Evolutionary conservation across 148 eudicot genomes (phyloP).

Genomic region (Bassia scoparia): DNA sequence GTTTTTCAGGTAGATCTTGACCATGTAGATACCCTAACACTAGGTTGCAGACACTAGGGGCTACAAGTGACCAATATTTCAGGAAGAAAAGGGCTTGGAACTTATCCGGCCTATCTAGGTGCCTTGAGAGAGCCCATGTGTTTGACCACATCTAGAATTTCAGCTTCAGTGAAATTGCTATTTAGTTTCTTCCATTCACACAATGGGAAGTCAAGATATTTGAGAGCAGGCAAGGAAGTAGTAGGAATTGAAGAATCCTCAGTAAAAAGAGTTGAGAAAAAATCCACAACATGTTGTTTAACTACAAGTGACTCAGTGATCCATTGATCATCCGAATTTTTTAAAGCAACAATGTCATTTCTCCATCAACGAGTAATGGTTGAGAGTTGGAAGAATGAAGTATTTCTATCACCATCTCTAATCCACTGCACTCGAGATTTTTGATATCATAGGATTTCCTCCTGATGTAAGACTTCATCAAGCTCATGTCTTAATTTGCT

Average conservation of each 20-base stretch:
- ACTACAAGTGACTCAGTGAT: neutral
- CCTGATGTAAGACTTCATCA: neutral
- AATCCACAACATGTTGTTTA: neutral
- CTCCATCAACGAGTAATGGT: neutral
- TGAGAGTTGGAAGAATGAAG: neutral
- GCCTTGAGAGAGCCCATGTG: constrained; percentile 7
- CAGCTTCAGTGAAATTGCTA: neutral
- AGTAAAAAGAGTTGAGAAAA: too few relatives aligned
- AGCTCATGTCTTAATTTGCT: neutral
- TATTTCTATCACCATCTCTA: neutral
- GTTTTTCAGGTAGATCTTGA: neutral
- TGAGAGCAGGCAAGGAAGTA: accelerated
- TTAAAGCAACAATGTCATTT: neutral
- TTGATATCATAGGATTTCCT: neutral
- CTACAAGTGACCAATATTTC: neutral
- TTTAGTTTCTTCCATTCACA: neutral
- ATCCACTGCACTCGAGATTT: neutral
- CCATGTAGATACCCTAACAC: neutral
- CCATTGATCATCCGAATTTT: neutral
- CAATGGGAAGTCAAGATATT: neutral
- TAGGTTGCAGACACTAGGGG: neutral
- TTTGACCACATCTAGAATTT: neutral
- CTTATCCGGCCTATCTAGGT: constrained; percentile 6
- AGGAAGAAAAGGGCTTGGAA: constrained; percentile 4
- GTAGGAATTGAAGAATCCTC: neutral